Percentiles rank a stretch among this genome's conserved stretches.
Conservation (phyloP, 768 basidiomycete genomes). For the Amanita pseudoporphyria region DNA sequence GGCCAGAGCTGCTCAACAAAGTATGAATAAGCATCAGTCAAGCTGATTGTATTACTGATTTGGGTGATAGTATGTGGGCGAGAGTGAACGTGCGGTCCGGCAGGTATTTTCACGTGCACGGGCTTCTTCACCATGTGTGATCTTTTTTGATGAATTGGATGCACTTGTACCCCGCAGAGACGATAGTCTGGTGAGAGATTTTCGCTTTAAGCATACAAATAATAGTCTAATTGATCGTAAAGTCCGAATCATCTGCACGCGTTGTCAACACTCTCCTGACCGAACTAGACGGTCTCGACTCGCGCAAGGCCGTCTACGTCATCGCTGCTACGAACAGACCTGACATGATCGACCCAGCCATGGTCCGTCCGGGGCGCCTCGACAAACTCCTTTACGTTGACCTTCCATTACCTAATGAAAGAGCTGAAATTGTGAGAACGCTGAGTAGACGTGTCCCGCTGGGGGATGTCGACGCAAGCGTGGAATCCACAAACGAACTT, state of each 20-base stretch:
- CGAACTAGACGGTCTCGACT: conserved; percentile 87
- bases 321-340: conserved; percentile 93
- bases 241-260: conserved; percentile 90
- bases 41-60: neutral
- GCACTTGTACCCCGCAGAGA: conserved; percentile 87
- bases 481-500: conserved; percentile 12
- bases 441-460: conserved; percentile 66
- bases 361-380: conserved; percentile 92
- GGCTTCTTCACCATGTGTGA: conserved; percentile 89
- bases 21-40: conserved; percentile 27
- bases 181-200: conserved; percentile 63
- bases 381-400: conserved; percentile 95
- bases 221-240: neutral
- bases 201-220: neutral
- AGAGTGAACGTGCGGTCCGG: conserved; percentile 90
- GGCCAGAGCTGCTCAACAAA: conserved; percentile 95
- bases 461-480: conserved; percentile 15
- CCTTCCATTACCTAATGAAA: conserved; percentile 62
- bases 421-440: conserved; percentile 77
- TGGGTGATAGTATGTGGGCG: conserved; percentile 77
- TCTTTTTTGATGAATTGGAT: conserved; percentile 94
- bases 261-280: conserved; percentile 93
- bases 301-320: conserved; percentile 82
- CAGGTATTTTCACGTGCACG: conserved; percentile 92
- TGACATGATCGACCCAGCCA: conserved; percentile 96